Evolutionary conservation across 768 basidiomycete genomes (phyloP), one percentile per base, ranked within the genome.

Genomic region (Tricholoma sp.): DNA sequence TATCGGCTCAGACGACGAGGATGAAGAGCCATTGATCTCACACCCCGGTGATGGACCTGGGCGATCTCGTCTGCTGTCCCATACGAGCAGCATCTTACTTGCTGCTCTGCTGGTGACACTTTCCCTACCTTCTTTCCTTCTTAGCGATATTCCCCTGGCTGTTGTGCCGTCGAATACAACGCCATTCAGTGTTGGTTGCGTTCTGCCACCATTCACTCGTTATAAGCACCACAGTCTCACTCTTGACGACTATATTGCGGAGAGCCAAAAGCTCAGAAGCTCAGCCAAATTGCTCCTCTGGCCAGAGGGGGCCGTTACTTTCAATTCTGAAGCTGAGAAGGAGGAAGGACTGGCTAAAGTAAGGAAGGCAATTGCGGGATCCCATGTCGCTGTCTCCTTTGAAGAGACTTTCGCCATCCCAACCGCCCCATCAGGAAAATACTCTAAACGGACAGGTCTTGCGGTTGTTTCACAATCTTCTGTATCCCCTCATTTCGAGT

Each of bases 301-400:
- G 89, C 90, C 91, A 0, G 91, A 93, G 69, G 84, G 85, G 5
- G 89, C 90, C 0, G 83, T 93, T 0, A 67, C 73, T 1, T 94
- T 94, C 65, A 72, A 76, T 32, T 79, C 76, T 32, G 68, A 69
- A 11, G 61, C 60, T 18, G 86, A 84, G 53, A 79, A 80, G 57
- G 69, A 76, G 10, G 70, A 69, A 3, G 83, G 79, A 0, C 78
- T 93, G 56, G 62, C 69, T 1, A 50, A 60, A 50, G 72, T 91
- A 5, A 74, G 71, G 19, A 7, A 66, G 2, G 59, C 55, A 1
- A 64, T 75, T 8, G 61, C 66, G 5, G 74, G 77, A 5, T 74
- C 79, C 4, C 76, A 82, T 62, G 74, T 89, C 61, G 91, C 85
- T 0, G 82, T 92, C 2, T 83, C 86, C 0, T 93, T 90, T 56